Evolutionary conservation across 1,139 yeast species (phyloP).

Genomic region (Ogataea hybrid): DNA sequence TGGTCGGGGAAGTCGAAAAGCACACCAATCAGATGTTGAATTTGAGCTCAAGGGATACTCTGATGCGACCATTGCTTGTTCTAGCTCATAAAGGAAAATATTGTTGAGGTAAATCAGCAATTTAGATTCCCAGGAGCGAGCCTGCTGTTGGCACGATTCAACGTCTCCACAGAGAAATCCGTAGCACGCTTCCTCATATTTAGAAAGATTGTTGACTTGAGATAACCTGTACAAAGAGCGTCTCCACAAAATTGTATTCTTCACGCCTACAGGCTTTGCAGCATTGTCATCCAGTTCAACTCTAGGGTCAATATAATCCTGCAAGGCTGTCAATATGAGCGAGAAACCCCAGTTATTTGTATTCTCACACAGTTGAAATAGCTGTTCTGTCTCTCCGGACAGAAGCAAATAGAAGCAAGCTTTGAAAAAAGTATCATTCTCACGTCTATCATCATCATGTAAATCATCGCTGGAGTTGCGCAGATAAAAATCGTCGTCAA

Average conservation of each 20-base stretch:
- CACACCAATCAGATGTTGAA: no score
- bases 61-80: conserved; percentile 25
- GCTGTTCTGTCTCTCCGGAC: conserved; percentile 57
- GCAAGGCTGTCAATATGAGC: conserved; percentile 67
- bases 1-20: conserved; percentile 38
- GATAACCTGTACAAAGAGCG: conserved; percentile 68
- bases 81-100: conserved; percentile 44
- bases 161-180: conserved; percentile 73
- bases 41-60: not conserved
- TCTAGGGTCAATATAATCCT: conserved; percentile 64
- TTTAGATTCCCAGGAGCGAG: conserved; percentile 73
- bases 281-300: conserved; percentile 43
- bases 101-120: conserved; percentile 67
- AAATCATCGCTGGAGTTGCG: conserved; percentile 41
- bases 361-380: conserved; percentile 58
- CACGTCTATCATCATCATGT: conserved; percentile 41
- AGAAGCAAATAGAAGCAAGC: conserved; percentile 63
- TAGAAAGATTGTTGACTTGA: conserved; percentile 42
- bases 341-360: conserved; percentile 76
- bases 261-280: conserved; percentile 53
- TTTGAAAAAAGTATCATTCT: conserved; percentile 49
- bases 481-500: conserved; percentile 66
- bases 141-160: conserved; percentile 44
- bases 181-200: conserved; percentile 73
- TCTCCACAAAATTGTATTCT: conserved; percentile 71